These are phyloP conservation scores for Talaromyces piceae DNA, from an alignment of 2,329 filamentous ascomycete species.

Conservation along the genomic window DNA sequence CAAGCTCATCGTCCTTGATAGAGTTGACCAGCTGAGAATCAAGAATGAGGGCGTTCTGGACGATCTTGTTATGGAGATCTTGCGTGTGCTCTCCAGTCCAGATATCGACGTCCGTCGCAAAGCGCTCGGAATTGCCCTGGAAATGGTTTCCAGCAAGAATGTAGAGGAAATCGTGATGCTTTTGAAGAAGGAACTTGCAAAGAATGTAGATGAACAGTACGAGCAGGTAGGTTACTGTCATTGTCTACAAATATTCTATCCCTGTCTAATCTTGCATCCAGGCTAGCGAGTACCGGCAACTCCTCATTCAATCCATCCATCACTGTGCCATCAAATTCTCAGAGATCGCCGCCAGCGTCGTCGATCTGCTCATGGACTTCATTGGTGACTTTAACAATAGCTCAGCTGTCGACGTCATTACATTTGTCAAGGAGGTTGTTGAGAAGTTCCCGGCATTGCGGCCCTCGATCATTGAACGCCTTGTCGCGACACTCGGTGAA, in stretches of 20 bases:
- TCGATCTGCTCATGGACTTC: constrained; percentile 97
- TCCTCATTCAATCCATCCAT: constrained; percentile 95
- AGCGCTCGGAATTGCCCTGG: constrained; percentile 79
- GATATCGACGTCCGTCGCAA: constrained; percentile 95
- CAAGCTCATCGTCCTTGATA: constrained; percentile 93
- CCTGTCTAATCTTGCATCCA: constrained; percentile 16
- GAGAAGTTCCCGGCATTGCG: constrained; percentile 93
- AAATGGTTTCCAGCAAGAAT: constrained; percentile 98
- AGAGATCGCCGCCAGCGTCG: constrained; percentile 92
- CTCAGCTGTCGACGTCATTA: constrained; percentile 94
- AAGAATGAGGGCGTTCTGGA: constrained; percentile 88
- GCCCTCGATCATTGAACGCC: constrained; percentile 74
- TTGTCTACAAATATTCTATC: background rate
- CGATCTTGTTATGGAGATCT: constrained; percentile 92
- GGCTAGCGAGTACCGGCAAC: constrained; percentile 87
- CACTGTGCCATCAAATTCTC: constrained; percentile 99
- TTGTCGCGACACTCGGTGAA: constrained; percentile 85
- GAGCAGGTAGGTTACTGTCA: constrained; percentile 58
- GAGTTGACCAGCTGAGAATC: constrained; percentile 77
- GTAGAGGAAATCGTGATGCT: constrained; percentile 95
- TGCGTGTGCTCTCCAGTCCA: constrained; percentile 87
- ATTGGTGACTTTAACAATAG: constrained; percentile 97
- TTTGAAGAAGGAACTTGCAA: constrained; percentile 93
- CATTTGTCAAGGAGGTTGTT: constrained; percentile 97
- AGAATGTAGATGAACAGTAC: constrained; percentile 97